Conservation (phyloP, 257 asterid genomes). For the Solanum corneliomulleri region DNA sequence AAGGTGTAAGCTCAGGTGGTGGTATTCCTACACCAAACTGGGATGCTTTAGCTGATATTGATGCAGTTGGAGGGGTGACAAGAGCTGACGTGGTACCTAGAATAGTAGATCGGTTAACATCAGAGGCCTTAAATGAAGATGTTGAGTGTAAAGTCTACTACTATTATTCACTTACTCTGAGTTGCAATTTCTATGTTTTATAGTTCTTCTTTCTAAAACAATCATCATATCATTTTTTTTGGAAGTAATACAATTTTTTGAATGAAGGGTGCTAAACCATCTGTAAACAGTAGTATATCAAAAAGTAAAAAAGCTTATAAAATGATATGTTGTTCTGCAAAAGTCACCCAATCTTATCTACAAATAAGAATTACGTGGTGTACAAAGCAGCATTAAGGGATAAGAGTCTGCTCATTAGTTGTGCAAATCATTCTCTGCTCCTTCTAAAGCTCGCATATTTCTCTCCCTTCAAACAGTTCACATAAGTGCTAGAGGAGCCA, state of each 20-base stretch:
- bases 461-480: not conserved
- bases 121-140: slow-evolving; percentile 92
- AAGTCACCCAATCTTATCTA: not conserved
- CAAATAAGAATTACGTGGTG: not conserved
- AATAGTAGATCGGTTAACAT: slow-evolving; percentile 66
- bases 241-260: not conserved
- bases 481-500: not conserved
- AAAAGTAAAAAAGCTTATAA: not conserved
- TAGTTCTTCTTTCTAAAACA: not conserved
- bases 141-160: slow-evolving; percentile 55
- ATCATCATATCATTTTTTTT: not conserved
- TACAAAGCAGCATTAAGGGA: not conserved
- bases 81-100: slow-evolving; percentile 99
- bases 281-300: not conserved
- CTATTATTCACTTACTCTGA: not conserved
- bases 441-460: not conserved
- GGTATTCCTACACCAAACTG: slow-evolving; percentile 99
- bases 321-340: not conserved
- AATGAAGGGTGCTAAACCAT: not conserved
- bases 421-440: not conserved
- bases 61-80: slow-evolving; percentile 96
- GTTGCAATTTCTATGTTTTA: not conserved
- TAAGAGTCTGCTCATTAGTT: not conserved
- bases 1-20: slow-evolving; percentile 92
- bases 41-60: slow-evolving; percentile 99